These are phyloP conservation scores for Chalciporus piperatus DNA, from an alignment of 768 basidiomycete genomes.

Conservation along the genomic window DNA sequence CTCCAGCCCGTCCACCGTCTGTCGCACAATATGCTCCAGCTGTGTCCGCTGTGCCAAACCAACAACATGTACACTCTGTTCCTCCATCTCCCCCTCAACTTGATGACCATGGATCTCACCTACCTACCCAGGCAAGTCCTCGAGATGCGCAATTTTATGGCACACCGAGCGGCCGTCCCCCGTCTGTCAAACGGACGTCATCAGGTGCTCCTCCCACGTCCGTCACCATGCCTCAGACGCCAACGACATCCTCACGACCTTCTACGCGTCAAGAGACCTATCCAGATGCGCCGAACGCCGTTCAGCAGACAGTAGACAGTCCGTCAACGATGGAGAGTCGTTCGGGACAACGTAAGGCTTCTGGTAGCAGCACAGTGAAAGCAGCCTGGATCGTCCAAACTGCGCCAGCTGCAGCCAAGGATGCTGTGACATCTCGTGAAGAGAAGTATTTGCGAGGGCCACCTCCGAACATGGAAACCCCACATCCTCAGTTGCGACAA, in stretches of 20 bases:
- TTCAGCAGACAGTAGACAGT: slow-evolving; percentile 16
- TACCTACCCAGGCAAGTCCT: slow-evolving; percentile 25
- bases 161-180: slow-evolving; percentile 6
- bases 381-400: slow-evolving; percentile 34
- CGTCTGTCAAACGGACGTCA: slow-evolving; percentile 16
- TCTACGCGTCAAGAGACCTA: slow-evolving; percentile 23
- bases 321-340: slow-evolving; percentile 6
- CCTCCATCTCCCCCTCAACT: slow-evolving; percentile 21
- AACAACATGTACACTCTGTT: slow-evolving; percentile 11
- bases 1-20: slow-evolving; percentile 26
- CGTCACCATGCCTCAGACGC: slow-evolving; percentile 13
- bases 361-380: slow-evolving; percentile 23
- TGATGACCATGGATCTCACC: slow-evolving; percentile 4
- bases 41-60: slow-evolving; percentile 10
- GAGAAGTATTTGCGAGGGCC: slow-evolving; percentile 29
- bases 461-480: slow-evolving; percentile 17
- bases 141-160: slow-evolving; percentile 20
- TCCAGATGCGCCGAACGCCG: slow-evolving; percentile 1
- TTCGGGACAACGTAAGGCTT: slow-evolving; percentile 12
- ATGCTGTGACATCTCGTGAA: slow-evolving; percentile 20
- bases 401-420: slow-evolving; percentile 19
- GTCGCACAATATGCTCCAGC: slow-evolving; percentile 8
- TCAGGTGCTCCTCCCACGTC: slow-evolving; percentile 26
- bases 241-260: slow-evolving; percentile 26
- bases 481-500: slow-evolving; percentile 29